Evolutionary conservation across 1,284 basidiomycete species (phyloP), one percentile per base, ranked within the genome.

Genomic region (Anthracocystis setariae): DNA sequence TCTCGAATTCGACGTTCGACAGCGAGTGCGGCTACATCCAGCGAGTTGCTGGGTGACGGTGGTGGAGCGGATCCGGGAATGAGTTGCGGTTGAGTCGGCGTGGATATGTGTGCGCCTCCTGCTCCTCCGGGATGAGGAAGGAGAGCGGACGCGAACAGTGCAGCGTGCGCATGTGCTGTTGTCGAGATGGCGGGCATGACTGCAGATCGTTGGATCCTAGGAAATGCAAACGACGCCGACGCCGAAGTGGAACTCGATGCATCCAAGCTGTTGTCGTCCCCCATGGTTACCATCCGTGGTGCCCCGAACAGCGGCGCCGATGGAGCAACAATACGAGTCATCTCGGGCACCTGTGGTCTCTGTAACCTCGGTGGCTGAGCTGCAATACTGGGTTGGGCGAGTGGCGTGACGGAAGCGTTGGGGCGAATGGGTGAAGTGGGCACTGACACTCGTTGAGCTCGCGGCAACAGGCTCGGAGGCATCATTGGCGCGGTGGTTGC

Each of bases 11-110:
- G 37, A 0, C 49, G 48, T 18, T 67, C 64, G 12, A 46, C 49
- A 5, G 53, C 57, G 9, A 57, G 17, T 1, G 64, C 64, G 1
- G 64, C 53, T 21, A 37, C 29, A n/a, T 67, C 64, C 13, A 67
- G 46, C 18, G 40, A 23, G 21, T 23, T 42, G 21, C 12, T 23
- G 4, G 10, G 21, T 20, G 20, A 37, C 5, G 35, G 7, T 17
- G 35, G 35, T 33, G 32, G 35, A 9, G 35, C 35, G 35, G n/a
- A 37, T 13, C n/a, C n/a, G n/a, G n/a, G n/a, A n/a, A n/a, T n/a
- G n/a, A n/a, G n/a, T n/a, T n/a, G 17, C 13, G 8, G 8, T n/a
- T 29, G 29, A 29, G 29, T 29, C 29, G 29, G 29, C 12, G 29
- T 12, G 12, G 29, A 7, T 12, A n/a, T n/a, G n/a, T n/a, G n/a